phyloP scores from a whole-genome alignment of 202 grass and related monocot species.

The Zizania palustris region DNA sequence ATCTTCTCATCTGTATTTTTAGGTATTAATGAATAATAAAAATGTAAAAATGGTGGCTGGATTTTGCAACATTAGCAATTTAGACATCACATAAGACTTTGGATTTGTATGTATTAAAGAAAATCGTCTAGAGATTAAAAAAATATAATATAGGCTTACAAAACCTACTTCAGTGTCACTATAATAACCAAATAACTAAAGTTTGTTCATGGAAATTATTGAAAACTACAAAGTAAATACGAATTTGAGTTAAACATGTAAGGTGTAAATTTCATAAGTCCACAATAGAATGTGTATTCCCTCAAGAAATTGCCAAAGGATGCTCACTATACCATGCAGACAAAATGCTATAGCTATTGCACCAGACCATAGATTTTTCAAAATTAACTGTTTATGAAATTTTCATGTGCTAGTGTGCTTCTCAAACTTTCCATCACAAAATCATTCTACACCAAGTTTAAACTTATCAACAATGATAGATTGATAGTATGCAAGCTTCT shows the following conservation, averaged over 20 bases:
- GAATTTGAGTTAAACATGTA: constrained; percentile 1
- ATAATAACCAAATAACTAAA: constrained; percentile 11
- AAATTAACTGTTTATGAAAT: constrained; percentile 18
- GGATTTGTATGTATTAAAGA: constrained; percentile 3
- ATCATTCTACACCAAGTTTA: neutral
- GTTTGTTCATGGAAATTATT: constrained; percentile 18
- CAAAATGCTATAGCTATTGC: neutral
- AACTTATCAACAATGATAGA: constrained; percentile 3
- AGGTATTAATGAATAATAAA: constrained; percentile 5
- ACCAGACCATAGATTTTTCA: neutral
- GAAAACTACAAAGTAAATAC: constrained; percentile 15
- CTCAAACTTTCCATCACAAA: constrained; percentile 21
- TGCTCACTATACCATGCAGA: neutral
- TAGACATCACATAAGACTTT: neutral
- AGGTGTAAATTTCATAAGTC: constrained; percentile 7
- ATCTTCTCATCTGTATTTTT: neutral
- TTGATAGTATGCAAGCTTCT: constrained; percentile 7
- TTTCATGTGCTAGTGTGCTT: constrained; percentile 12
- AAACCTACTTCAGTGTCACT: neutral
- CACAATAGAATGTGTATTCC: neutral
- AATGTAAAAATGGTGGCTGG: neutral
- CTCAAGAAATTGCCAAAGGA: neutral
- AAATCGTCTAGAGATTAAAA: constrained; percentile 6
- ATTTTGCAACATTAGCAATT: constrained; percentile 1
- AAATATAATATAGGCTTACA: neutral